phyloP scores from a whole-genome alignment of 2,329 filamentous ascomycete genomes.

The Fusarium udum region DNA sequence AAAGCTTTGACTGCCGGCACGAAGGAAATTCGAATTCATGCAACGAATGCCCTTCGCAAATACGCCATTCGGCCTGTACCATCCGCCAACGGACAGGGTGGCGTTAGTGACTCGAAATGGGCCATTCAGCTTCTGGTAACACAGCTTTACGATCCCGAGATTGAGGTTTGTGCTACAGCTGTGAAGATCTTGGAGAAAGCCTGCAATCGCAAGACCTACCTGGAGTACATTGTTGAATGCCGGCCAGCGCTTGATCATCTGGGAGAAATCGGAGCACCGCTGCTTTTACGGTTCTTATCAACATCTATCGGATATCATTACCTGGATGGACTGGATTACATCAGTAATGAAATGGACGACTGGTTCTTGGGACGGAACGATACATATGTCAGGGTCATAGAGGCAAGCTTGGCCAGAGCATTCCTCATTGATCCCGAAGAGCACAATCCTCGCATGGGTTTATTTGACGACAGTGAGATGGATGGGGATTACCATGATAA shows the following conservation, averaged over 20 bases:
- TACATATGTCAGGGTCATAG: slow-evolving; percentile 91
- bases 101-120: slow-evolving; percentile 82
- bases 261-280: slow-evolving; percentile 93
- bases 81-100: slow-evolving; percentile 51
- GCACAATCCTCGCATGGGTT: slow-evolving; percentile 64
- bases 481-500: slow-evolving; percentile 68
- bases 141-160: slow-evolving; percentile 95
- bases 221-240: slow-evolving; percentile 97
- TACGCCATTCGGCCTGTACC: slow-evolving; percentile 71
- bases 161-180: slow-evolving; percentile 94
- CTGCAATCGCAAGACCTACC: slow-evolving; percentile 88
- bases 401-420: slow-evolving; percentile 91
- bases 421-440: slow-evolving; percentile 75
- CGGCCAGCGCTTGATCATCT: slow-evolving; percentile 93
- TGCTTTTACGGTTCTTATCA: slow-evolving; percentile 90
- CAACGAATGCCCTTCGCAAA: slow-evolving; percentile 86
- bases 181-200: slow-evolving; percentile 98
- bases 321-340: slow-evolving; percentile 95
- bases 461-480: slow-evolving; percentile 66
- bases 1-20: slow-evolving; percentile 93
- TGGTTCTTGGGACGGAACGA: slow-evolving; percentile 99
- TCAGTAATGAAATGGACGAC: slow-evolving; percentile 99
- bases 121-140: slow-evolving; percentile 97
- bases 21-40: slow-evolving; percentile 90
- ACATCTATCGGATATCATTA: slow-evolving; percentile 98